A percentile compares a stretch with the other conserved stretches of the same genome.
Conservation (phyloP, 2,329 filamentous ascomycete genomes). For the Fusarium armeniacum region DNA sequence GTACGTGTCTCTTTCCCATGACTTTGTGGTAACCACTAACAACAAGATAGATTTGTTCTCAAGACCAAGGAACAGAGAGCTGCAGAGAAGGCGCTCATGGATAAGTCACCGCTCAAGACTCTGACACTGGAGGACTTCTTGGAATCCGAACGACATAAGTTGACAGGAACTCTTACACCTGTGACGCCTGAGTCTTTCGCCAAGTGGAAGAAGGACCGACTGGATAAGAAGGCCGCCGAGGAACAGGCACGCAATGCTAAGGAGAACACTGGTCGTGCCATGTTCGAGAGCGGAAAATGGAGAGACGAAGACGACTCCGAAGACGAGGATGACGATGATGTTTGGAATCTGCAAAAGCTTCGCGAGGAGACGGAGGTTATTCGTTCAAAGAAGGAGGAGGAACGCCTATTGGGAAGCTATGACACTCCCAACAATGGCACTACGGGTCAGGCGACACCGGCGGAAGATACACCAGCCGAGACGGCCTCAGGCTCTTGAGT, state of each 20-base stretch:
- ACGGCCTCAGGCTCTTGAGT: constrained; percentile 48
- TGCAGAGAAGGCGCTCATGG: constrained; percentile 93
- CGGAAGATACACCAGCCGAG: constrained; percentile 39
- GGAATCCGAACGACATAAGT: constrained; percentile 95
- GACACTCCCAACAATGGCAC: constrained; percentile 41
- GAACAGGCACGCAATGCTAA: constrained; percentile 91
- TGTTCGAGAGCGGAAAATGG: constrained; percentile 99
- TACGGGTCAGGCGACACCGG: constrained; percentile 32
- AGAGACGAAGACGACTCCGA: constrained; percentile 74
- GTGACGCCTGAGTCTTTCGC: constrained; percentile 94
- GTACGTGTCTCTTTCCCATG: constrained; percentile 67
- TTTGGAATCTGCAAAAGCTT: constrained; percentile 86
- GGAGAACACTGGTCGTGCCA: constrained; percentile 92
- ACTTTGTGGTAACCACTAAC: constrained; percentile 44
- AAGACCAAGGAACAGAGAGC: constrained; percentile 98
- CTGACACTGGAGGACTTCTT: constrained; percentile 97
- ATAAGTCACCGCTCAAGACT: constrained; percentile 95
- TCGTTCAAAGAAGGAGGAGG: constrained; percentile 81
- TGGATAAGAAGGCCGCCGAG: constrained; percentile 96
- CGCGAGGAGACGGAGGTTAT: constrained; percentile 87
- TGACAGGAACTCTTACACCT: constrained; percentile 90
- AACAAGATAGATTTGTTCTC: constrained; percentile 79
- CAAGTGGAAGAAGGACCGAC: constrained; percentile 95
- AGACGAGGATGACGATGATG: constrained; percentile 68
- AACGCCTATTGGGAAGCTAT: constrained; percentile 64